phyloP scores from a whole-genome alignment of 345 rosid genomes.

The Angophora floribunda region DNA sequence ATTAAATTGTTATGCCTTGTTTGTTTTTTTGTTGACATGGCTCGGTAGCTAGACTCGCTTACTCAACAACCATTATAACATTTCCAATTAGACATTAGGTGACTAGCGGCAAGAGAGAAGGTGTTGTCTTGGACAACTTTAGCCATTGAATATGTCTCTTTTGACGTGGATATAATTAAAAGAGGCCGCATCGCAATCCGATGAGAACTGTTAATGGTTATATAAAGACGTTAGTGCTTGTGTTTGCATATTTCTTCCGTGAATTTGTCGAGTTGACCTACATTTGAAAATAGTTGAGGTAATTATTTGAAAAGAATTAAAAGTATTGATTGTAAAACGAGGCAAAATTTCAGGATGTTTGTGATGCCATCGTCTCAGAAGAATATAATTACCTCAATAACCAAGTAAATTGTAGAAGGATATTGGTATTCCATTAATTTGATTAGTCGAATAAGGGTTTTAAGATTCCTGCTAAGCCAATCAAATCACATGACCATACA shows the following conservation, averaged over 20 bases:
- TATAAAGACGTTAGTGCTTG: not conserved
- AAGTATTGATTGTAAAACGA: not conserved
- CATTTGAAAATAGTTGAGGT: not conserved
- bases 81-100: not conserved
- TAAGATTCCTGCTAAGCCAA: not conserved
- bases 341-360: not conserved
- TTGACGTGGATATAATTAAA: rapidly evolving
- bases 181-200: not conserved
- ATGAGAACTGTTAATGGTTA: rapidly evolving
- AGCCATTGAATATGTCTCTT: not conserved
- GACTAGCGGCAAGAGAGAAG: not conserved
- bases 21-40: too few relatives aligned
- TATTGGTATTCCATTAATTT: not conserved
- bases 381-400: not conserved
- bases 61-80: too few relatives aligned
- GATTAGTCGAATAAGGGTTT: not conserved
- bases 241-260: rapidly evolving
- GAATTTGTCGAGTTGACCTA: not conserved
- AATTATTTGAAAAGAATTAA: not conserved
- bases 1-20: not conserved
- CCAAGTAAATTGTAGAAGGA: not conserved
- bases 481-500: not conserved
- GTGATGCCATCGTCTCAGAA: not conserved
- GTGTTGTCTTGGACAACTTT: not conserved
- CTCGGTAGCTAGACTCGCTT: too few relatives aligned